A percentile compares a stretch with the other conserved stretches of the same genome.
Conservation (phyloP, 192 early-diverging fungal species). For the Coemansia sp. region DNA sequence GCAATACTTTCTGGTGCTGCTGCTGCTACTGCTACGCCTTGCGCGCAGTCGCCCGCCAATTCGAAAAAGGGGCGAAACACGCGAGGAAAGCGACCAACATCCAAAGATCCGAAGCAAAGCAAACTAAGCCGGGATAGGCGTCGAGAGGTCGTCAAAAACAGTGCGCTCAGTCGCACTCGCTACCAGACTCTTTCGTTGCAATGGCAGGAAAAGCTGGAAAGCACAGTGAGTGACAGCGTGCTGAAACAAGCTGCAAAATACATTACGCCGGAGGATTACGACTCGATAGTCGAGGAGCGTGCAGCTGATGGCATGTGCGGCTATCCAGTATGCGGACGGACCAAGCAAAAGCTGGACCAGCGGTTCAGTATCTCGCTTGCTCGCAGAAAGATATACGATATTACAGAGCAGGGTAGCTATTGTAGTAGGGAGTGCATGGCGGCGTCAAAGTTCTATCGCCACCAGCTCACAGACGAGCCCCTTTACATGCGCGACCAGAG, state of each 20-base stretch:
- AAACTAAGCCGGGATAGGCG: slow-evolving; percentile 15
- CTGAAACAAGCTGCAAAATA: slow-evolving; percentile 57
- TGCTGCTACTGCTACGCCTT: background rate
- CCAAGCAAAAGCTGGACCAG: slow-evolving; percentile 11
- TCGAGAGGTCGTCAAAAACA: slow-evolving; percentile 22
- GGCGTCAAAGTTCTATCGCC: slow-evolving; percentile 64
- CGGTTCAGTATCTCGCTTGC: slow-evolving; percentile 67
- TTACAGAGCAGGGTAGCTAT: slow-evolving; percentile 62
- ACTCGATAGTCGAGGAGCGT: slow-evolving; percentile 73
- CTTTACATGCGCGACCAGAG: slow-evolving; percentile 61
- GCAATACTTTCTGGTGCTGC: background rate
- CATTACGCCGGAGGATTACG: slow-evolving; percentile 65
- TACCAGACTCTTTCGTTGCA: slow-evolving; percentile 32
- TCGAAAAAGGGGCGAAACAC: background rate
- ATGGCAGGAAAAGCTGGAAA: slow-evolving; percentile 50
- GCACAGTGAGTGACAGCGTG: slow-evolving; percentile 14
- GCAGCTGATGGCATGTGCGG: slow-evolving; percentile 69
- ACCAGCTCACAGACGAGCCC: slow-evolving; percentile 75
- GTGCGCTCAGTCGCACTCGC: slow-evolving; percentile 25
- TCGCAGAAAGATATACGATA: slow-evolving; percentile 77
- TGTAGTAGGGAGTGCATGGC: slow-evolving; percentile 73
- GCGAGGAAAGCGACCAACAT: background rate
- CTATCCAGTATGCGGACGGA: slow-evolving; percentile 74
- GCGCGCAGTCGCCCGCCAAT: background rate
- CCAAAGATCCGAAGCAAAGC: background rate